Percentiles rank a stretch among this genome's conserved stretches.
These are phyloP conservation scores for Fusarium tjaetaba DNA, from an alignment of 2,329 filamentous ascomycete genomes.

Conservation along the genomic window DNA sequence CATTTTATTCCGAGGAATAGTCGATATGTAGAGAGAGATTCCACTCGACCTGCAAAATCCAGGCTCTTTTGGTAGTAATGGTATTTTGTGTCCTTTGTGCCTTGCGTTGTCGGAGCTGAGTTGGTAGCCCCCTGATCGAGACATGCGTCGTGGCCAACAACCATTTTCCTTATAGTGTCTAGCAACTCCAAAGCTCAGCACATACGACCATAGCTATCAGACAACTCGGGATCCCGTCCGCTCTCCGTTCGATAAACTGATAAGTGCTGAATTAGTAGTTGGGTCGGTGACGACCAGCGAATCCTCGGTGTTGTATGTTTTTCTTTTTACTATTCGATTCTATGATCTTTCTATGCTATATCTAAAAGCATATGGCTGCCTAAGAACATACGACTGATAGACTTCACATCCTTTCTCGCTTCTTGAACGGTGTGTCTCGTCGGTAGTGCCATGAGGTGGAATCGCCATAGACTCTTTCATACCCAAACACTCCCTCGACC, in stretches of 20 bases:
- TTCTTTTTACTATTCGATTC: neutral
- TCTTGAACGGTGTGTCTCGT: slow-evolving; percentile 31
- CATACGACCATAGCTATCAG: slow-evolving; percentile 33
- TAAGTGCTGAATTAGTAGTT: slow-evolving; percentile 30
- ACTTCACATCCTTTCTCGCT: neutral
- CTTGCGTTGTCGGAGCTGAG: neutral
- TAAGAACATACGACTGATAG: fast-evolving
- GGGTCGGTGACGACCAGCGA: slow-evolving; percentile 32
- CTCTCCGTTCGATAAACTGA: slow-evolving; percentile 32
- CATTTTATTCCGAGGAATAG: neutral
- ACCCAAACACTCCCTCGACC: slow-evolving; percentile 59
- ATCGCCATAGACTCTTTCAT: slow-evolving; percentile 44
- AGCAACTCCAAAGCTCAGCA: neutral
- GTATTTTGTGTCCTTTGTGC: neutral
- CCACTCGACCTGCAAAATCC: fast-evolving
- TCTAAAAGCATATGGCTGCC: neutral
- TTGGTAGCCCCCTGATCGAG: neutral
- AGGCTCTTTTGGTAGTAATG: fast-evolving
- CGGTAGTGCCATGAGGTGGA: slow-evolving; percentile 42
- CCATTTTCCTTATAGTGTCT: neutral
- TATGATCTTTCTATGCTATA: fast-evolving
- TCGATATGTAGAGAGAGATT: too few species aligned
- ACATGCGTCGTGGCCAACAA: neutral
- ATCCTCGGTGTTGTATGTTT: slow-evolving; percentile 33
- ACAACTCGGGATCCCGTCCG: slow-evolving; percentile 31